phyloP scores from a whole-genome alignment of 495 filamentous ascomycete genomes.

The Daldinia concentrica region DNA sequence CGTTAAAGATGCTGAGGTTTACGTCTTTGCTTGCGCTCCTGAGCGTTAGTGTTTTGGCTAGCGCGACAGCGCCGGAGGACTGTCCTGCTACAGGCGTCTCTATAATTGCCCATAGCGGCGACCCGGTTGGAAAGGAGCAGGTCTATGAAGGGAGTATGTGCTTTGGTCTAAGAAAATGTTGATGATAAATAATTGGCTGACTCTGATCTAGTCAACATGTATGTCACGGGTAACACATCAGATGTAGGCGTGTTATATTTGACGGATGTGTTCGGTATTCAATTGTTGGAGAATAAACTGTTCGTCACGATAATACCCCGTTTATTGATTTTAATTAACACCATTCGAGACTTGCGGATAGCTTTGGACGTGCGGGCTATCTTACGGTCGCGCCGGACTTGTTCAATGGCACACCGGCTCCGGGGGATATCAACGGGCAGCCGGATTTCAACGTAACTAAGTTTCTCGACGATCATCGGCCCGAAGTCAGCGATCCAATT shows the following conservation, averaged over 20 bases:
- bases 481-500: slow-evolving; percentile 68
- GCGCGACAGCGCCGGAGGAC: slow-evolving; percentile 17
- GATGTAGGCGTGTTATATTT: slow-evolving; percentile 62
- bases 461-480: slow-evolving; percentile 65
- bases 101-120: slow-evolving; percentile 49
- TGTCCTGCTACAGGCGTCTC: slow-evolving; percentile 36
- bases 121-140: slow-evolving; percentile 45
- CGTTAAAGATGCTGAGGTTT: slow-evolving; percentile 30
- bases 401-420: slow-evolving; percentile 68
- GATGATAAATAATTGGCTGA: neutral
- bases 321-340: slow-evolving; percentile 3
- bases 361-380: slow-evolving; percentile 79
- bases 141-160: slow-evolving; percentile 45
- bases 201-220: slow-evolving; percentile 47
- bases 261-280: slow-evolving; percentile 69
- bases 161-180: neutral
- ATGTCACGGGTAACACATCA: slow-evolving; percentile 50
- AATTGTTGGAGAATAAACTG: slow-evolving; percentile 71
- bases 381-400: slow-evolving; percentile 78
- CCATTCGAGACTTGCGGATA: slow-evolving; percentile 68
- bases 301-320: slow-evolving; percentile 36
- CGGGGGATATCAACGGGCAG: slow-evolving; percentile 57
- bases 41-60: slow-evolving; percentile 28
- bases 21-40: slow-evolving; percentile 34
- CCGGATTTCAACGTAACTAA: slow-evolving; percentile 62